A percentile compares a stretch with the other conserved stretches of the same genome.
Evolutionary conservation across 495 filamentous ascomycete genomes (phyloP).

Genomic region (Rostrohypoxylon terebratum): DNA sequence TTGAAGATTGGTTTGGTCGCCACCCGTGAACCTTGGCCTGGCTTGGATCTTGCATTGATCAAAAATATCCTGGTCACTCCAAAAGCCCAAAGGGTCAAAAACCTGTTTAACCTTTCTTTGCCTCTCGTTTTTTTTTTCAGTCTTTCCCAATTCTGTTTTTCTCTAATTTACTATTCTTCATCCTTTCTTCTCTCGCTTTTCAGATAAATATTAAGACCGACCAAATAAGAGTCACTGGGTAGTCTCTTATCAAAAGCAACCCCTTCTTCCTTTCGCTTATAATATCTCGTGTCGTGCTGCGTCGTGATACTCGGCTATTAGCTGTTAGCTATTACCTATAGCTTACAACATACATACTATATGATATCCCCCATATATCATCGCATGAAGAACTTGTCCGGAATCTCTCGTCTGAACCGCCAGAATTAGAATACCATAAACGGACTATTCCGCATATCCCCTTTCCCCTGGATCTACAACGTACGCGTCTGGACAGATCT

Average conservation of each 20-base stretch:
- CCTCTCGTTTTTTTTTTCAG: constrained; percentile 21
- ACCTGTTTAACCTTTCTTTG: constrained; percentile 39
- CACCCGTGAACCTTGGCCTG: constrained; percentile 18
- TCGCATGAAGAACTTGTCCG: background rate
- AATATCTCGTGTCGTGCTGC: constrained; percentile 4
- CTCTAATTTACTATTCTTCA: constrained; percentile 2
- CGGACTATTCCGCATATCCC: constrained; percentile 31
- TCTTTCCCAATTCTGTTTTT: constrained; percentile 11
- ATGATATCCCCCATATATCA: too few relatives aligned
- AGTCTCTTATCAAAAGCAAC: constrained; percentile 7
- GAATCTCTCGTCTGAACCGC: constrained; percentile 18
- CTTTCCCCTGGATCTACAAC: constrained; percentile 40
- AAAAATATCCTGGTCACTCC: constrained; percentile 35
- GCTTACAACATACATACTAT: too few relatives aligned
- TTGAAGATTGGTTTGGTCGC: constrained; percentile 20
- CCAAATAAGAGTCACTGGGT: constrained; percentile 13
- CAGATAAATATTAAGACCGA: constrained; percentile 23
- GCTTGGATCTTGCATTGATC: constrained; percentile 43
- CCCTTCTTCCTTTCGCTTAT: constrained; percentile 5
- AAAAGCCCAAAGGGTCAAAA: constrained; percentile 22
- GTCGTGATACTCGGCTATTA: constrained; percentile 15
- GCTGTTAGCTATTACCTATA: constrained; percentile 1
- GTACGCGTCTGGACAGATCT: constrained; percentile 41
- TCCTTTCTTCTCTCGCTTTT: constrained; percentile 18
- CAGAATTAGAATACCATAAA: constrained; percentile 6